Evolutionary conservation across 23 red algal species (phyloP).

Genomic region (Cyanidioschyzon merolae): DNA sequence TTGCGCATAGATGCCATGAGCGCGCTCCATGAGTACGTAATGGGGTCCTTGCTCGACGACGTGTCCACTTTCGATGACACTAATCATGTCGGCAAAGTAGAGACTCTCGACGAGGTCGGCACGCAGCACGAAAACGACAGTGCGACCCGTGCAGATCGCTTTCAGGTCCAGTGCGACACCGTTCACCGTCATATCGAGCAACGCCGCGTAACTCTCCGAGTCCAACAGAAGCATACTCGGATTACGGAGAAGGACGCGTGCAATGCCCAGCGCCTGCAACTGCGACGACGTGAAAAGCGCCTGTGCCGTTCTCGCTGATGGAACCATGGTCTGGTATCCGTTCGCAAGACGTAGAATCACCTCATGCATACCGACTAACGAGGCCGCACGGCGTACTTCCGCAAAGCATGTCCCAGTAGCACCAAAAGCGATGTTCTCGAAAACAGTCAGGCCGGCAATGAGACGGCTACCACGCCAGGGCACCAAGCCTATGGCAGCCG

Average conservation of each 20-base stretch:
- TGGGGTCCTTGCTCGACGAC: not conserved
- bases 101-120: not conserved
- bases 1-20: not conserved
- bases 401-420: not conserved
- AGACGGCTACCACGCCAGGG: not conserved
- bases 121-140: not conserved
- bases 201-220: not conserved
- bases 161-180: not conserved
- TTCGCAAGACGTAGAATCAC: not conserved
- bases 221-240: not conserved
- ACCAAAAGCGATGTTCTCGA: conserved; percentile 6
- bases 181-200: conserved; percentile 5
- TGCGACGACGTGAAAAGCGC: not conserved
- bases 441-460: not conserved
- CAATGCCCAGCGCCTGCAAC: not conserved
- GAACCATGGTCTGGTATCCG: conserved; percentile 8
- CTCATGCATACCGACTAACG: not conserved
- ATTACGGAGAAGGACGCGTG: not conserved
- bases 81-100: conserved; percentile 16
- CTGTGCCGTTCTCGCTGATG: not conserved
- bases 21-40: conserved; percentile 11
- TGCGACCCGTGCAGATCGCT: conserved; percentile 10
- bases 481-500: not conserved
- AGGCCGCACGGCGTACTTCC: not conserved
- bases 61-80: conserved; percentile 1